Conservation (phyloP, 257 asterid genomes). For the Fraxinus quadrangulata region DNA sequence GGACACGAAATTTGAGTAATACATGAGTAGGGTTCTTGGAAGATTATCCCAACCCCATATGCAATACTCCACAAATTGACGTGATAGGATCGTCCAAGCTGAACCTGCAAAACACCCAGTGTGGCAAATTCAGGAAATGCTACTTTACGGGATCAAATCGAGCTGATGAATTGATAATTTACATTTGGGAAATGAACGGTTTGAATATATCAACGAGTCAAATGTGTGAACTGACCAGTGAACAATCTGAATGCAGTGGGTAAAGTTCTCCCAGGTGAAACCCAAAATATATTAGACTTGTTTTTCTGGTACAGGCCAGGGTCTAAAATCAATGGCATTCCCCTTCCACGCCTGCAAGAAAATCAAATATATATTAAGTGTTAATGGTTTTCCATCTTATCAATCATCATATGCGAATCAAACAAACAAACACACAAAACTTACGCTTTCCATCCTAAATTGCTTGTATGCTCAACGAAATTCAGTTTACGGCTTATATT, state of each 20-base stretch:
- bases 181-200: background rate
- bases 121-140: background rate
- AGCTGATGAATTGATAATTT: background rate
- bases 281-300: slow-evolving; percentile 49
- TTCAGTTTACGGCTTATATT: slow-evolving; percentile 41
- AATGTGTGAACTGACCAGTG: slow-evolving; percentile 62
- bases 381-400: background rate
- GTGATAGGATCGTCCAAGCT: slow-evolving; percentile 92
- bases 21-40: slow-evolving; percentile 93
- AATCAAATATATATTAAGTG: background rate
- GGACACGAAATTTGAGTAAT: slow-evolving; percentile 86
- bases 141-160: background rate
- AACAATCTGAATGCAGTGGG: slow-evolving; percentile 67
- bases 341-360: slow-evolving; percentile 42
- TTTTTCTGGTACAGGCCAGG: slow-evolving; percentile 50
- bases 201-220: background rate
- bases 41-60: slow-evolving; percentile 98
- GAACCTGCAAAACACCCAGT: slow-evolving; percentile 59
- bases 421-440: slow-evolving; percentile 19
- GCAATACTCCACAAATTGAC: slow-evolving; percentile 79
- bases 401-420: background rate
- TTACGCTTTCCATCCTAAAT: slow-evolving; percentile 55
- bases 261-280: slow-evolving; percentile 37
- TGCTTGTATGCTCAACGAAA: slow-evolving; percentile 51
- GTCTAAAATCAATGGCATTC: slow-evolving; percentile 53